Conservation (phyloP, 768 basidiomycete species). For the Pulveroboletus sp. region DNA sequence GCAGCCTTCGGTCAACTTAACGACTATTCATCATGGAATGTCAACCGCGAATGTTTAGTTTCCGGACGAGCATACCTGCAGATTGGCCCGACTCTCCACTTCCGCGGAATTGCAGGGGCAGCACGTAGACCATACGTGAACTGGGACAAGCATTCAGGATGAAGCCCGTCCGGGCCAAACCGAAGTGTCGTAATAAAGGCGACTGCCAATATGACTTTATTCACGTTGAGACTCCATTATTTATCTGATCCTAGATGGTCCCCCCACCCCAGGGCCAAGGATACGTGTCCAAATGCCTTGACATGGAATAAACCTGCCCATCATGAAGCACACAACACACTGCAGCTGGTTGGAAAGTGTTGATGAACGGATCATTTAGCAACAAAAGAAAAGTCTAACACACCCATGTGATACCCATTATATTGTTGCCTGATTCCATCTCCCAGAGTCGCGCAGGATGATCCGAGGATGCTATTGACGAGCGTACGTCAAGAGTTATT, state of each 20-base stretch:
- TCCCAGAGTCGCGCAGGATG: conserved; percentile 98
- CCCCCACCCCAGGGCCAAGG: background rate
- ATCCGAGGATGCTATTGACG: conserved; percentile 81
- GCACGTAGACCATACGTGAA: background rate
- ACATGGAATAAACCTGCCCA: conserved; percentile 57
- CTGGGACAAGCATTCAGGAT: conserved; percentile 1
- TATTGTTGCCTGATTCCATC: conserved; percentile 96
- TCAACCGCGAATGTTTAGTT: background rate
- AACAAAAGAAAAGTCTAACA: conserved; percentile 17
- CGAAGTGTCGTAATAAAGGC: conserved; percentile 15
- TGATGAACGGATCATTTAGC: conserved; percentile 2
- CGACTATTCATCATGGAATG: background rate
- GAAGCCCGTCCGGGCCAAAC: background rate
- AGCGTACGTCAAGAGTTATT: conserved; percentile 10
- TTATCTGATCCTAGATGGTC: conserved; percentile 12
- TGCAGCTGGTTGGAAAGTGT: conserved; percentile 46
- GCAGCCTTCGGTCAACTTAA: too few relatives aligned
- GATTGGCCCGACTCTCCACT: background rate
- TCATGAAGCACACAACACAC: conserved; percentile 85
- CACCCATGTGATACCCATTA: conserved; percentile 91
- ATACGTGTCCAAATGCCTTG: conserved; percentile 4
- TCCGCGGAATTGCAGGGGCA: background rate
- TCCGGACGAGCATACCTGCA: background rate
- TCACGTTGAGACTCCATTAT: conserved; percentile 10
- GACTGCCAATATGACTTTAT: conserved; percentile 29